Base-by-base conservation (phyloP, 2,329 filamentous ascomycete genomes). In the Podosphaera leucotricha region DNA sequence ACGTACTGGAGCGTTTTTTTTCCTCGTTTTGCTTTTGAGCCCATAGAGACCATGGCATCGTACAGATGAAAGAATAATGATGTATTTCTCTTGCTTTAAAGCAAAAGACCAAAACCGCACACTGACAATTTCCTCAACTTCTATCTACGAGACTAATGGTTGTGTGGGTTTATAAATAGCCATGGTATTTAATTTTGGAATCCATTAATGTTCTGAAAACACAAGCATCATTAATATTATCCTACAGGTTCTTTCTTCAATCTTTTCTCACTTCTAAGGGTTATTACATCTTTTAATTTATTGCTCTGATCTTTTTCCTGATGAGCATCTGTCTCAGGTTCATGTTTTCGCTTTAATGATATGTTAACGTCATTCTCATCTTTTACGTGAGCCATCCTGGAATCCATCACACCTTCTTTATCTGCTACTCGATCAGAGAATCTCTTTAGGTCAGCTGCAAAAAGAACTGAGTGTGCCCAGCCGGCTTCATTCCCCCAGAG, bases 391-490 rank as follows among this genome's bases (percentile, higher is more conserved):
- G 28, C 8, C 10, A 59, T 58, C 26, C 66, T 63, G 39, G 64
- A 61, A 45, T 69, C 64, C 19, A 71, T 54, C 50, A 68, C 64
- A 7, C 58, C 57, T 52, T 70, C 68, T 3, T 56, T 60, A 1
- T 64, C 60, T 22, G 50, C 56, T 58, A 33, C 28, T 21, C 52
- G 50, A 65, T 82, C 79, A 0, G 85, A 78, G 55, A 95, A 95
- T 0, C 82, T 73, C 55, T 75, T 80, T 46, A 98, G 61, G 56
- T 98, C 86, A 0, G 90, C 92, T 0, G 90, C 92, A 56, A 98
- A 98, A 11, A 98, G 66, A 7, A 98, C 90, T 2, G 83, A 92
- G 62, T 98, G 90, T 8, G 92, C 90, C 92, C 92, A 98, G 1
- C 90, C 90, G 1, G 90, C 90, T 54, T 95, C 82, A 46, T 79